These are phyloP conservation scores for Rhodotorula toruloides DNA, from an alignment of 768 basidiomycete genomes.

Conservation along the genomic window DNA sequence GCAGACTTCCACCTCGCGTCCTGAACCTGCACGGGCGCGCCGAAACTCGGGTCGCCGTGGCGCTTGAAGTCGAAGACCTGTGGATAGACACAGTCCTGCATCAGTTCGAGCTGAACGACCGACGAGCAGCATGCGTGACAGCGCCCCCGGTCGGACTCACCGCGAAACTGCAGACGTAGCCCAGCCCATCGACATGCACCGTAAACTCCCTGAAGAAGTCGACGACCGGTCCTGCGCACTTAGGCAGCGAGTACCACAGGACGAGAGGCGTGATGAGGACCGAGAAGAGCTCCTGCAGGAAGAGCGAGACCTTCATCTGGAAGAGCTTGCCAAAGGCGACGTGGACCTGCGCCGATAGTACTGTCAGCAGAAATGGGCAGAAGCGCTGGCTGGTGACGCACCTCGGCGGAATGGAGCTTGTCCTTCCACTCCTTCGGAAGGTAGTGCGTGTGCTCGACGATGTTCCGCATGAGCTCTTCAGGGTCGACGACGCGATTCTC, in stretches of 20 bases:
- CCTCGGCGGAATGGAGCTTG: constrained; percentile 80
- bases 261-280: constrained; percentile 92
- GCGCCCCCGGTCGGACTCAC: constrained; percentile 49
- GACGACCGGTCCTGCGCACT: constrained; percentile 80
- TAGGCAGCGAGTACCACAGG: constrained; percentile 84
- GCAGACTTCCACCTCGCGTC: constrained; percentile 61
- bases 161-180: constrained; percentile 95
- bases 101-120: neutral
- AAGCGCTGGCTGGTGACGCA: constrained; percentile 43
- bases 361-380: constrained; percentile 1
- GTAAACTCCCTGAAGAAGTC: constrained; percentile 99
- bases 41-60: constrained; percentile 87
- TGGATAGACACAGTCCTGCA: neutral
- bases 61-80: constrained; percentile 79
- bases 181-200: constrained; percentile 90
- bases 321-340: constrained; percentile 86
- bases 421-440: constrained; percentile 91
- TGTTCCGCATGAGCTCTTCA: constrained; percentile 83
- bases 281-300: constrained; percentile 79
- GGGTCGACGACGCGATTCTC: constrained; percentile 92
- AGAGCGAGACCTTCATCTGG: constrained; percentile 82
- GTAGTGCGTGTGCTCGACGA: constrained; percentile 90
- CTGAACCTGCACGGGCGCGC: constrained; percentile 60
- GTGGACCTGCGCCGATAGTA: constrained; percentile 61
- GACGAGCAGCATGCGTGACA: neutral